Evolutionary conservation across 805 yeast genomes (phyloP).

Genomic region (Saccharomycopsis fodiens): DNA sequence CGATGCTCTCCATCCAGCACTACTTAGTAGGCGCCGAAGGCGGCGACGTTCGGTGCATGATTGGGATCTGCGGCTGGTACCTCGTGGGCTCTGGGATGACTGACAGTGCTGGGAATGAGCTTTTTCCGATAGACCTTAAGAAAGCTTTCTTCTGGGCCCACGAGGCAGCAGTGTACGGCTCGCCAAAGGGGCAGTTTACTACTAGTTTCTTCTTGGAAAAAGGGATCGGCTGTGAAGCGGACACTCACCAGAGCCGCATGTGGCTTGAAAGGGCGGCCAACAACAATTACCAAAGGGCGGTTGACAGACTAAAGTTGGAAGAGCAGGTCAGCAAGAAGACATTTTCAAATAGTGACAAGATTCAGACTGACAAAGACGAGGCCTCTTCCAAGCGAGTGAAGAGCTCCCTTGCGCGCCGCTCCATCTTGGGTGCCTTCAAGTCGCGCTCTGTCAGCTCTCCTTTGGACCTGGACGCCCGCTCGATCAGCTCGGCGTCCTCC

Average conservation of each 20-base stretch:
- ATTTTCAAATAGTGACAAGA: too few species aligned
- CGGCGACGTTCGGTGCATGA: slow-evolving; percentile 84
- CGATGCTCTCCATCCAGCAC: slow-evolving; percentile 68
- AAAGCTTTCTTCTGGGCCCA: slow-evolving; percentile 95
- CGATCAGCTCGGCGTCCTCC: too few species aligned
- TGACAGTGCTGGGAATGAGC: background rate
- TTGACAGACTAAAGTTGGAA: too few species aligned
- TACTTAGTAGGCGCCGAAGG: slow-evolving; percentile 82
- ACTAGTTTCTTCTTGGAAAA: slow-evolving; percentile 74
- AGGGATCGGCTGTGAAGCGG: slow-evolving; percentile 75
- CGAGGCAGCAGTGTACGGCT: slow-evolving; percentile 71
- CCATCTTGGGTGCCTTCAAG: too few species aligned
- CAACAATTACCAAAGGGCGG: slow-evolving; percentile 44
- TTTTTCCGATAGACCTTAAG: slow-evolving; percentile 31
- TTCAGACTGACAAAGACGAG: too few species aligned
- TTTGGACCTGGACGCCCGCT: too few species aligned
- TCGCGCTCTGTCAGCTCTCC: too few species aligned
- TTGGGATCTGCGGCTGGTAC: slow-evolving; percentile 95
- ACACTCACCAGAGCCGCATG: slow-evolving; percentile 46
- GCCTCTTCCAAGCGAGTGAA: too few species aligned
- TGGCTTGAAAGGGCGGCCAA: slow-evolving; percentile 76
- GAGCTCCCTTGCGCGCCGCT: too few species aligned
- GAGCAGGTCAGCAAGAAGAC: too few species aligned
- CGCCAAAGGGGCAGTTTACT: slow-evolving; percentile 77
- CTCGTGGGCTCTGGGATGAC: slow-evolving; percentile 75